Evolutionary conservation across 116 monocot genomes (phyloP).

Genomic region (Phalaenopsis hybrid): DNA sequence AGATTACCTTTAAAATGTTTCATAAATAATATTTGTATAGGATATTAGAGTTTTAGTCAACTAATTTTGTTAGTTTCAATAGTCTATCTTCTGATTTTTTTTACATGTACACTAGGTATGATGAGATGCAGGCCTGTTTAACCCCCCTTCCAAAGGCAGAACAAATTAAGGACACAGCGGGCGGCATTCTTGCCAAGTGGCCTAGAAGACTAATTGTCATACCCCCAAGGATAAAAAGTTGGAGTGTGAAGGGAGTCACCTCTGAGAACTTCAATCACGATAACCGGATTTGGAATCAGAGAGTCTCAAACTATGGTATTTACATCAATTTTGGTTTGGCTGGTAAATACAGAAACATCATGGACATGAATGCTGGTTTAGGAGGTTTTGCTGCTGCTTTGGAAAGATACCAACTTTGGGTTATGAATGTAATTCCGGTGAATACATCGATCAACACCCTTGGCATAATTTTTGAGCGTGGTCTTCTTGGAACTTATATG

Average conservation of each 20-base stretch:
- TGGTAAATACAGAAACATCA: conserved; percentile 74
- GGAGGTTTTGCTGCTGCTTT: conserved; percentile 85
- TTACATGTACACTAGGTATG: conserved; percentile 38
- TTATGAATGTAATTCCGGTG: conserved; percentile 89
- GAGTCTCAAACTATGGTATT: conserved; percentile 41
- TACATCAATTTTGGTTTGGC: conserved; percentile 26
- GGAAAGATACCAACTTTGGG: conserved; percentile 79
- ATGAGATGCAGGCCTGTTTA: conserved; percentile 50
- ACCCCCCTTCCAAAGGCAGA: conserved; percentile 55
- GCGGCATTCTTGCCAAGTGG: conserved; percentile 61
- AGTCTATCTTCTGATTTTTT: not conserved
- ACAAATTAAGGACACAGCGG: conserved; percentile 33
- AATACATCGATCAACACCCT: conserved; percentile 48
- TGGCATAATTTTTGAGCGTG: conserved; percentile 85
- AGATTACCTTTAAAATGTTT: not conserved
- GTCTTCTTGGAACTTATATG: conserved; percentile 92
- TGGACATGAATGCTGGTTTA: conserved; percentile 94
- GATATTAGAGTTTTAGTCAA: not conserved
- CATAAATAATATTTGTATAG: not conserved
- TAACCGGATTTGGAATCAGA: conserved; percentile 40
- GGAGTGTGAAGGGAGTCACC: conserved; percentile 43
- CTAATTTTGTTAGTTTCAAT: not conserved
- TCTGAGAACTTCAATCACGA: conserved; percentile 38
- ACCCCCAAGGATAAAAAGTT: conserved; percentile 62
- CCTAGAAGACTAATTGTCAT: conserved; percentile 44